phyloP scores from a whole-genome alignment of 768 basidiomycete species.

The Suillus spraguei region DNA sequence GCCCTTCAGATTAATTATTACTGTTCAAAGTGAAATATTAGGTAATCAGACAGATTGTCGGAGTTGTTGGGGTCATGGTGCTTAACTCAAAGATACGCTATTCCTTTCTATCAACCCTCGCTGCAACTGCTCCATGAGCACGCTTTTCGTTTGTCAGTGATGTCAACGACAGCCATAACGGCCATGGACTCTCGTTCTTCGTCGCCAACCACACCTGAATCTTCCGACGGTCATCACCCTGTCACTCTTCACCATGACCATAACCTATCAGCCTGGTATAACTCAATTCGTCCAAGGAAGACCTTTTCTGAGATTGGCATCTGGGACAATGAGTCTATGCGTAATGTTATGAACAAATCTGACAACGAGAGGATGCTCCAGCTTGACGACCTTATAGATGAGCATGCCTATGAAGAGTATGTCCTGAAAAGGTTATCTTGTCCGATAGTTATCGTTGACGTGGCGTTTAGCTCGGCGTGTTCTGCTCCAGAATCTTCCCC shows the following conservation, averaged over 20 bases:
- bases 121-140: conserved; percentile 13
- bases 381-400: conserved; percentile 74
- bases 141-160: conserved; percentile 28
- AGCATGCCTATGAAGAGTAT: conserved; percentile 77
- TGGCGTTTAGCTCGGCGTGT: conserved; percentile 20
- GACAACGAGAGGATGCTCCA: conserved; percentile 61
- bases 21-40: conserved; percentile 22
- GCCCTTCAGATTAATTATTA: background rate
- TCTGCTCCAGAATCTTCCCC: conserved; percentile 23
- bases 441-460: conserved; percentile 14
- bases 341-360: conserved; percentile 44
- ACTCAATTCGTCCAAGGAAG: conserved; percentile 46
- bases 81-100: background rate
- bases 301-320: conserved; percentile 38
- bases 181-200: conserved; percentile 67
- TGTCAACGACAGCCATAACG: conserved; percentile 60
- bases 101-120: conserved; percentile 11
- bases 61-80: conserved; percentile 19
- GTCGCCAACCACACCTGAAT: conserved; percentile 71
- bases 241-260: conserved; percentile 52
- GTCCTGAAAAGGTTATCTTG: conserved; percentile 28
- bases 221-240: conserved; percentile 54
- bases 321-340: conserved; percentile 48
- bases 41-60: conserved; percentile 17
- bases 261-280: conserved; percentile 62